Percentiles rank a stretch among this genome's conserved stretches.
These are phyloP conservation scores for Iris pallida DNA, from an alignment of 116 monocot species.

Conservation along the genomic window DNA sequence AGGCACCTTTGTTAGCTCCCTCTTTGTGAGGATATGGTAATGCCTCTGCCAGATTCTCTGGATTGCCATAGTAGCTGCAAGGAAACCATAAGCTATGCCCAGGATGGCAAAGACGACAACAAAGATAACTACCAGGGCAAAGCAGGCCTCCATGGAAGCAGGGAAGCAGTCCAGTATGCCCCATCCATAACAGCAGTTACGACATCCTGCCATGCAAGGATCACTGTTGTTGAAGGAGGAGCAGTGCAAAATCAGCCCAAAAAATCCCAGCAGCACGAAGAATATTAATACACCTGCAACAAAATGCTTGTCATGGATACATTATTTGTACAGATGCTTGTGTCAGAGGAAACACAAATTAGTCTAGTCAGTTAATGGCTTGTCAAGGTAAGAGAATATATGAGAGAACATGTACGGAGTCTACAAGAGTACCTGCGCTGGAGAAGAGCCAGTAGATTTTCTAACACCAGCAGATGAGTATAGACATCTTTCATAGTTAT, in stretches of 20 bases:
- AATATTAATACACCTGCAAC: conserved; percentile 75
- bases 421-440: no score
- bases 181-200: conserved; percentile 93
- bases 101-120: conserved; percentile 84
- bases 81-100: conserved; percentile 81
- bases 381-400: no score
- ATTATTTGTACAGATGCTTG: background rate
- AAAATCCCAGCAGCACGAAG: conserved; percentile 73
- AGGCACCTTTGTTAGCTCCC: conserved; percentile 87
- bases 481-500: no score
- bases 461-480: no score
- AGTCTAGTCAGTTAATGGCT: no score
- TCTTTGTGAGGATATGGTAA: conserved; percentile 96
- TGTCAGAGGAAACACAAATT: no score
- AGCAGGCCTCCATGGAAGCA: conserved; percentile 87
- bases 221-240: conserved; percentile 66
- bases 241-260: conserved; percentile 80
- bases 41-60: conserved; percentile 97
- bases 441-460: no score
- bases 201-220: conserved; percentile 76
- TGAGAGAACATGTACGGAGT: no score
- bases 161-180: conserved; percentile 82
- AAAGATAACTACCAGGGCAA: conserved; percentile 69
- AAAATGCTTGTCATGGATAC: background rate
- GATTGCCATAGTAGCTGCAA: conserved; percentile 58